These are phyloP conservation scores for Backusella psychrophila DNA, from an alignment of 192 early-diverging fungal genomes.

Conservation along the genomic window DNA sequence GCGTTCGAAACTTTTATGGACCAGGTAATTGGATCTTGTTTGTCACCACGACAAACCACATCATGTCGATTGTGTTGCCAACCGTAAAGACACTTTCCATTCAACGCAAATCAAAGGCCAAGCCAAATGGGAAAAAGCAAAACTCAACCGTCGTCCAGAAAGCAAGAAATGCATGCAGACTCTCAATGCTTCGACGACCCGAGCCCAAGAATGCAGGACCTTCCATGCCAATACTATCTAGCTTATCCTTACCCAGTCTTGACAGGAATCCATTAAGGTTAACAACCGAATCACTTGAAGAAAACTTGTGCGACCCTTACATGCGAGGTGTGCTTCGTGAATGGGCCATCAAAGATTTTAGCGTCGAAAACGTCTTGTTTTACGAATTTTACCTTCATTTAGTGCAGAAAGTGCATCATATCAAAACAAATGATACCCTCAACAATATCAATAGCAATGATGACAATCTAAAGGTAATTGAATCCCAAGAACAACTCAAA, in stretches of 20 bases:
- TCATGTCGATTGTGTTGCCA: constrained; percentile 5
- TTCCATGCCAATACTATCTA: neutral
- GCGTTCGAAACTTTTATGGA: neutral
- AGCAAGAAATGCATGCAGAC: neutral
- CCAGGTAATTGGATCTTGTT: constrained; percentile 12
- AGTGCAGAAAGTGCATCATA: neutral
- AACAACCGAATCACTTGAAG: constrained; percentile 8
- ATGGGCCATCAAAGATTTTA: constrained; percentile 23
- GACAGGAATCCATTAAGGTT: neutral
- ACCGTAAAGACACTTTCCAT: neutral
- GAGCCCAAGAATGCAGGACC: neutral
- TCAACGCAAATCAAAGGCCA: neutral
- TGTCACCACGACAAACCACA: neutral
- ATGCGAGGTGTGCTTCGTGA: constrained; percentile 5
- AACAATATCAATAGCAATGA: neutral
- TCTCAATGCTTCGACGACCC: neutral
- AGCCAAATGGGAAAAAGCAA: neutral
- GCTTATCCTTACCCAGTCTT: neutral
- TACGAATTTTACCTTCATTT: constrained; percentile 17
- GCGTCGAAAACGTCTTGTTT: constrained; percentile 24
- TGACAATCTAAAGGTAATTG: too few relatives aligned
- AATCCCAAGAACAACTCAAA: neutral
- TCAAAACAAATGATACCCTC: neutral
- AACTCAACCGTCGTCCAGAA: neutral
- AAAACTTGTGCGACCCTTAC: neutral